phyloP scores from a whole-genome alignment of 1,139 yeast genomes.

The Kodamaea plutei region DNA sequence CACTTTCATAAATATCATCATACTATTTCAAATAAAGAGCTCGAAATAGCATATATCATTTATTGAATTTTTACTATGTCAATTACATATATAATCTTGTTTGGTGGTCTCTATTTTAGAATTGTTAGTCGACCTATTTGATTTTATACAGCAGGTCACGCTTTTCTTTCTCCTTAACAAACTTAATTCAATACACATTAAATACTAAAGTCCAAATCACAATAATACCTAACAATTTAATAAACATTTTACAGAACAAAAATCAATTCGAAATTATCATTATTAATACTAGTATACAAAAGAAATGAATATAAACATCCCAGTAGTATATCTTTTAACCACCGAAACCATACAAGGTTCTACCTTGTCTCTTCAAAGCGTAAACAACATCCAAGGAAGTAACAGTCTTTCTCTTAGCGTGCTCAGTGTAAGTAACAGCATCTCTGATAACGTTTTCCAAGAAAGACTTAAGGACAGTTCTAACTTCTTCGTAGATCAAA shows the following conservation, averaged over 20 bases:
- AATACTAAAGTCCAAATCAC: too few relatives aligned
- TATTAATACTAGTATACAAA: slow-evolving; percentile 17
- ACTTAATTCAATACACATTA: too few relatives aligned
- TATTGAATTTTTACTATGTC: too few relatives aligned
- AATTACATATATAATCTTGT: too few relatives aligned
- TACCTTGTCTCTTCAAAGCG: slow-evolving; percentile 99
- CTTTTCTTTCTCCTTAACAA: too few relatives aligned
- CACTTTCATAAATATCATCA: too few relatives aligned
- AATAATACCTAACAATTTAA: too few relatives aligned
- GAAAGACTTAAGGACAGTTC: slow-evolving; percentile 94
- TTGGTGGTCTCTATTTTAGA: too few relatives aligned
- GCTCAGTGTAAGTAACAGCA: slow-evolving; percentile 98
- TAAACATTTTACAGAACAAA: background rate
- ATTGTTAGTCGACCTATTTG: too few relatives aligned
- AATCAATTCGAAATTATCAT: slow-evolving; percentile 4
- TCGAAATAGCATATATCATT: too few relatives aligned
- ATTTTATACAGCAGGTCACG: too few relatives aligned
- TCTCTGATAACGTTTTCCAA: slow-evolving; percentile 97
- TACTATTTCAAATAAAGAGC: too few relatives aligned
- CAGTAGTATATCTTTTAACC: slow-evolving; percentile 51
- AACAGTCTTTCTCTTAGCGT: slow-evolving; percentile 99
- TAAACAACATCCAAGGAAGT: slow-evolving; percentile 98
- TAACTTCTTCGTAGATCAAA: slow-evolving; percentile 96
- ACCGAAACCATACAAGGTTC: slow-evolving; percentile 99
- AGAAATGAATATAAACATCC: slow-evolving; percentile 11